phyloP scores from a whole-genome alignment of 2,329 filamentous ascomycete genomes.

The Leptographium galeiforme region DNA sequence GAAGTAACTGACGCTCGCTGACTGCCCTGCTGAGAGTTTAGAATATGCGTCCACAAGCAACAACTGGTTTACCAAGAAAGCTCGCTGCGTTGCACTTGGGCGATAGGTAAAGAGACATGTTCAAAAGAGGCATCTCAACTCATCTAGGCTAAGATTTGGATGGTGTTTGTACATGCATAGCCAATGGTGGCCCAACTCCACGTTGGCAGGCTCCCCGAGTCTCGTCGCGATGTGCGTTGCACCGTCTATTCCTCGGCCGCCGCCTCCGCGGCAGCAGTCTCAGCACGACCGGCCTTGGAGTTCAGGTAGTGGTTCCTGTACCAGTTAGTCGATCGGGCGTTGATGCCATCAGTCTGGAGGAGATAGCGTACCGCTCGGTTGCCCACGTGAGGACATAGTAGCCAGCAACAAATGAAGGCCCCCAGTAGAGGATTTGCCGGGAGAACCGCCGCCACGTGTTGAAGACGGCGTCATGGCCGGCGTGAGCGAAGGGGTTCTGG shows the following conservation, averaged over 20 bases:
- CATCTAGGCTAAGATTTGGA: background rate
- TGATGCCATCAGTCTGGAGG: background rate
- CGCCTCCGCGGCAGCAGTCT: slow-evolving; percentile 21
- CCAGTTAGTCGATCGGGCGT: background rate
- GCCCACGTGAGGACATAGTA: slow-evolving; percentile 89
- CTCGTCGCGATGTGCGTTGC: background rate
- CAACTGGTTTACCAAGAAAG: no score
- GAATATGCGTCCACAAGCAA: no score
- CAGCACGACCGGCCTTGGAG: slow-evolving; percentile 59
- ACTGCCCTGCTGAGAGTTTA: no score
- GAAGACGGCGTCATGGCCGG: slow-evolving; percentile 74
- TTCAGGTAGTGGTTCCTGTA: slow-evolving; percentile 67
- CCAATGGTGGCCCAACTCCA: background rate
- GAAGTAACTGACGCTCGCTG: no score
- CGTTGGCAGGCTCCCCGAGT: background rate
- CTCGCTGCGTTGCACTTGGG: no score
- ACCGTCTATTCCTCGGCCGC: slow-evolving; percentile 6
- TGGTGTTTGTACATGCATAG: background rate
- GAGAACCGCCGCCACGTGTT: slow-evolving; percentile 84
- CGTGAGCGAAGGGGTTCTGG: slow-evolving; percentile 73
- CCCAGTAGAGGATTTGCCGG: slow-evolving; percentile 78
- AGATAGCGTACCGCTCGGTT: slow-evolving; percentile 58
- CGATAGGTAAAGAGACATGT: no score
- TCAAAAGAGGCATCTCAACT: no score
- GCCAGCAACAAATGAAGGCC: slow-evolving; percentile 61